Evolutionary conservation across 129 eudicot species (phyloP), one percentile per base, ranked within the genome.

Genomic region (Pseudognaphalium luteoalbum): DNA sequence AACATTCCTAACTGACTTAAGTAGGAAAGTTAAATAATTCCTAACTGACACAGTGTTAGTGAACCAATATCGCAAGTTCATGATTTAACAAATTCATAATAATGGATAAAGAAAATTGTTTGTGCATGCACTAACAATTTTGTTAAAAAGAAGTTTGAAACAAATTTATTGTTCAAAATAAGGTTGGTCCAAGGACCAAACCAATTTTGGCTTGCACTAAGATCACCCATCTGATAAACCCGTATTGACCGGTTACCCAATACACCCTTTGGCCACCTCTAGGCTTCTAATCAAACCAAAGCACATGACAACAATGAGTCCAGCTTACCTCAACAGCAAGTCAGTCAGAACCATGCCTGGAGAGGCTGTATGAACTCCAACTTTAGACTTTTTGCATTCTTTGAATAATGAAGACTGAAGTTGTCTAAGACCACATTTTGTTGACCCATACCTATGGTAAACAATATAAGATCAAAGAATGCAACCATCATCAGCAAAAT

Each of bases 301-400:
- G 8, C 52, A 44, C 52, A 44, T 0, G 52, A 44, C 4, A 12
- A 44, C 52, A 2, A 44, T 4, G 17, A 5, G 52, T 1, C 12
- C 12, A 44, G 16, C 52, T 3, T 88, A 93, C 98, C 98, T 93
- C 71, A 90, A 76, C 19, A 93, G 87, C 86, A 93, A 85, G 60
- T 93, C 98, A 1, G 98, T 93, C 30, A 93, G 86, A 65, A 92
- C 96, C 98, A 92, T 92, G 84, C 98, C 98, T 15, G 98, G 96
- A 21, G 98, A 92, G 39, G 98, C 96, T 6, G 96, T 90, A 80
- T 92, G 96, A 64, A 93, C 85, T 78, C 98, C 96, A 7, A 90
- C 88, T 61, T 90, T 93, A 8, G 91, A 86, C 66, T 71, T 76
- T 70, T 69, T 85, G 74, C 91, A 59, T 72, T 93, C 97, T 86